These are phyloP conservation scores for Dipteronia dyeriana DNA, from an alignment of 345 rosid species.

Conservation along the genomic window DNA sequence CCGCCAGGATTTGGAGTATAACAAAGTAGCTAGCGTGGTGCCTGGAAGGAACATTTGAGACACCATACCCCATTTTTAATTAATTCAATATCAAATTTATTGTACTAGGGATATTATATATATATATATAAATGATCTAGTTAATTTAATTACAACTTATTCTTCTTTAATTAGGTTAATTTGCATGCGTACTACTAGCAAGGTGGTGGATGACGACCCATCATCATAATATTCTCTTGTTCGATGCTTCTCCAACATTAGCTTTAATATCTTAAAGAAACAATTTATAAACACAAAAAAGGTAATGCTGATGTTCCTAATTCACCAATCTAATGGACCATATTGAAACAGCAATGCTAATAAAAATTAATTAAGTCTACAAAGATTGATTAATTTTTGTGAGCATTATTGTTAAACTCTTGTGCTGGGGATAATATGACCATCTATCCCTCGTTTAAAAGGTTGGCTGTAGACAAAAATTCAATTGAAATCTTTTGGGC, in stretches of 20 bases:
- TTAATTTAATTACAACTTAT: neutral
- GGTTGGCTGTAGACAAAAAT: no score
- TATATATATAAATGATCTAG: neutral
- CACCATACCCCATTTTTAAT: conserved; percentile 1
- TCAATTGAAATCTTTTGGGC: neutral
- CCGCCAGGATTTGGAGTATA: neutral
- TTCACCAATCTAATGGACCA: neutral
- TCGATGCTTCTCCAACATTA: conserved; percentile 34
- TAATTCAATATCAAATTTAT: conserved; percentile 3
- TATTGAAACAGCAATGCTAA: neutral
- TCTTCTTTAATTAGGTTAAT: neutral
- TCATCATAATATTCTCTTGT: conserved; percentile 28
- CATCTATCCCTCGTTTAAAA: neutral
- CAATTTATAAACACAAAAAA: neutral
- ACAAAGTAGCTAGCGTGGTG: no score
- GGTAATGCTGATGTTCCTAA: neutral
- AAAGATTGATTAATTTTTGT: no score
- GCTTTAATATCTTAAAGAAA: conserved; percentile 13
- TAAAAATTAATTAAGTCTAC: neutral
- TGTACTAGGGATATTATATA: neutral
- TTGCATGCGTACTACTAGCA: conserved; percentile 16
- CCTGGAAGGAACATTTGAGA: neutral
- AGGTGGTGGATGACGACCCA: conserved; percentile 12
- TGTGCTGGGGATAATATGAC: conserved; percentile 9
- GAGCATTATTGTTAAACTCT: neutral